phyloP scores from a whole-genome alignment of 495 filamentous ascomycete genomes.

The Penicillium alfredii region DNA sequence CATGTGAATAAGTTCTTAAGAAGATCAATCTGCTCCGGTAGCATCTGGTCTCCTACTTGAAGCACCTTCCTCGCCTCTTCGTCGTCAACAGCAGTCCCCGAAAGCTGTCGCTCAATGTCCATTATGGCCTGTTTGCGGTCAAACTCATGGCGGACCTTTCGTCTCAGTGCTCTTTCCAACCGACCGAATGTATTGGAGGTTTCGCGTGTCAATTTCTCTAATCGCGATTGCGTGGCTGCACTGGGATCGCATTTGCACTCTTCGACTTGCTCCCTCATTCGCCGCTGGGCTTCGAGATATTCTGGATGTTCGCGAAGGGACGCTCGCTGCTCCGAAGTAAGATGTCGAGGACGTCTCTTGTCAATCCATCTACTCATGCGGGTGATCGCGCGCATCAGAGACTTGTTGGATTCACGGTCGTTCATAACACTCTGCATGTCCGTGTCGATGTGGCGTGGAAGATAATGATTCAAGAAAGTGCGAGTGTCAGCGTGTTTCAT shows the following conservation, averaged over 20 bases:
- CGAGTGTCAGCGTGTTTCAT: constrained; percentile 26
- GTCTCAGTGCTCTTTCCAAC: constrained; percentile 10
- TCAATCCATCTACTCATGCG: constrained; percentile 34
- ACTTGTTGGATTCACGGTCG: constrained; percentile 20
- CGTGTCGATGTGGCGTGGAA: constrained; percentile 25
- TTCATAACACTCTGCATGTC: constrained; percentile 29
- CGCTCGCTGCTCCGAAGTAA: constrained; percentile 21
- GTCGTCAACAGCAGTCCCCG: constrained; percentile 14
- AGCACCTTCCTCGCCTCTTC: constrained; percentile 20
- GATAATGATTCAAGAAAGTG: constrained; percentile 36
- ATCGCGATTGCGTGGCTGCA: constrained; percentile 1
- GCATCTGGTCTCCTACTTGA: constrained; percentile 15
- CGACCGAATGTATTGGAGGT: constrained; percentile 13
- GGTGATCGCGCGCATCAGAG: constrained; percentile 26
- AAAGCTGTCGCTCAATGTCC: constrained; percentile 21
- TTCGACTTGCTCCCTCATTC: constrained; percentile 5
- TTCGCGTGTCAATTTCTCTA: constrained; percentile 12
- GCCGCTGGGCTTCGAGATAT: constrained; percentile 3
- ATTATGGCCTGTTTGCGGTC: constrained; percentile 17
- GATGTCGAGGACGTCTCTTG: constrained; percentile 25
- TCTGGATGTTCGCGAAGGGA: constrained; percentile 22
- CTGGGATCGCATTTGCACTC: constrained; percentile 5
- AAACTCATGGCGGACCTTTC: constrained; percentile 16
- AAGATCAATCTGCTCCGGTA: constrained; percentile 21
- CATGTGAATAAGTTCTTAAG: constrained; percentile 23